phyloP scores from a whole-genome alignment of 2,329 filamentous ascomycete species.

The Bipolaris gigantea region DNA sequence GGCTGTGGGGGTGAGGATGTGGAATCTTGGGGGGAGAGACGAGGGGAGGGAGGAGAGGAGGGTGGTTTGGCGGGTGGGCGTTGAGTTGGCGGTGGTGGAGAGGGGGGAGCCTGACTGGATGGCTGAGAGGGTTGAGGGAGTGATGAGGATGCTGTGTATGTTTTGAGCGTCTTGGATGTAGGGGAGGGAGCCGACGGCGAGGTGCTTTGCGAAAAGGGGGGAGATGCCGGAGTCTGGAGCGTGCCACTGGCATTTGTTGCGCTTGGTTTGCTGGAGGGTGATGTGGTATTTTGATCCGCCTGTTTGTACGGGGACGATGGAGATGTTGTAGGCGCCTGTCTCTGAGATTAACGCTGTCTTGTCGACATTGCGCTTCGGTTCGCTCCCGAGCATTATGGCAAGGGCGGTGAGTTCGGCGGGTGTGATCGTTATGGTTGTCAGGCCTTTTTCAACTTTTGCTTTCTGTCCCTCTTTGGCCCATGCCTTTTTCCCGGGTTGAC shows the following conservation, averaged over 20 bases:
- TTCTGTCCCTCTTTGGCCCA: constrained; percentile 35
- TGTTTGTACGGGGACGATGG: constrained; percentile 16
- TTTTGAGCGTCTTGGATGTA: constrained; percentile 23
- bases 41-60: constrained; percentile 31
- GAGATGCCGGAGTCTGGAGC: constrained; percentile 31
- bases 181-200: constrained; percentile 36
- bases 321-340: constrained; percentile 34
- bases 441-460: constrained; percentile 20
- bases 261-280: constrained; percentile 29
- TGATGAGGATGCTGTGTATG: constrained; percentile 33
- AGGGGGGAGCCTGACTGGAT: constrained; percentile 25
- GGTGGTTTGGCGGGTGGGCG: constrained; percentile 14
- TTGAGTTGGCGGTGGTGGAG: constrained; percentile 12
- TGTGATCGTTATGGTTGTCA: constrained; percentile 22
- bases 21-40: constrained; percentile 21
- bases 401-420: constrained; percentile 32
- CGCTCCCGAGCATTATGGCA: constrained; percentile 34
- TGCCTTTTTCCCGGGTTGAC: constrained; percentile 9
- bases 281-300: constrained; percentile 25
- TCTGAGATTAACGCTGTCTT: constrained; percentile 3
- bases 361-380: constrained; percentile 9
- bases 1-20: constrained; percentile 22
- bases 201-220: constrained; percentile 38
- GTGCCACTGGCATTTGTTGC: constrained; percentile 26
- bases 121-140: constrained; percentile 21